Evolutionary conservation across 192 early-diverging fungal species (phyloP).

Genomic region (Dispira simplex): DNA sequence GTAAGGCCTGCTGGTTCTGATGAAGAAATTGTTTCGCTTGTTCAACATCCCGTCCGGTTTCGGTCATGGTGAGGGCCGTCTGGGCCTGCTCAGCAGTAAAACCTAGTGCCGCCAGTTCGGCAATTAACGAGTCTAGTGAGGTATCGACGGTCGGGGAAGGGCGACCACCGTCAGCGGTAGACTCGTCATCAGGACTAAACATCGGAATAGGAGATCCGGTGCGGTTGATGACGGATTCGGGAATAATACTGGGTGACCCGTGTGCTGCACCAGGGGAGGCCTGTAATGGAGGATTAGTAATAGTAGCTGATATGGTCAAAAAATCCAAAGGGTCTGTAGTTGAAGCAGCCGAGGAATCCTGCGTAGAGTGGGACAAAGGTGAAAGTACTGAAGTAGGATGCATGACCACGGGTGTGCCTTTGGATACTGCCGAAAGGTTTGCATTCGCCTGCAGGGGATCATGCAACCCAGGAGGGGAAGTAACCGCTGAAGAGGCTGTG

Average conservation of each 20-base stretch:
- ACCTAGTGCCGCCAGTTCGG: slow-evolving; percentile 66
- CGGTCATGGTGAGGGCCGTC: slow-evolving; percentile 50
- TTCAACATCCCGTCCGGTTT: slow-evolving; percentile 40
- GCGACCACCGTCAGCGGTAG: neutral
- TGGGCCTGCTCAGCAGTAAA: slow-evolving; percentile 49
- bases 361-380: neutral
- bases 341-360: too few species aligned
- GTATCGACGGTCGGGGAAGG: neutral
- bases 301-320: too few species aligned
- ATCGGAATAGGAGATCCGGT: slow-evolving; percentile 10
- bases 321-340: too few species aligned
- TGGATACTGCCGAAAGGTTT: neutral
- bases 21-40: slow-evolving; percentile 15
- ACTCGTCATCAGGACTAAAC: neutral
- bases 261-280: too few species aligned
- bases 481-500: neutral
- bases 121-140: slow-evolving; percentile 23
- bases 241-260: too few species aligned
- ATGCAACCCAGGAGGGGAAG: neutral
- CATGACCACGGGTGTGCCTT: neutral
- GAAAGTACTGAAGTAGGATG: neutral
- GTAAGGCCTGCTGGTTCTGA: slow-evolving; percentile 16
- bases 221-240: neutral
- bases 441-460: neutral
- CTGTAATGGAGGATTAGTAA: too few species aligned